Evolutionary conservation across 306 rosid genomes (phyloP), one percentile per base, ranked within the genome.

Genomic region (Vicia faba): DNA sequence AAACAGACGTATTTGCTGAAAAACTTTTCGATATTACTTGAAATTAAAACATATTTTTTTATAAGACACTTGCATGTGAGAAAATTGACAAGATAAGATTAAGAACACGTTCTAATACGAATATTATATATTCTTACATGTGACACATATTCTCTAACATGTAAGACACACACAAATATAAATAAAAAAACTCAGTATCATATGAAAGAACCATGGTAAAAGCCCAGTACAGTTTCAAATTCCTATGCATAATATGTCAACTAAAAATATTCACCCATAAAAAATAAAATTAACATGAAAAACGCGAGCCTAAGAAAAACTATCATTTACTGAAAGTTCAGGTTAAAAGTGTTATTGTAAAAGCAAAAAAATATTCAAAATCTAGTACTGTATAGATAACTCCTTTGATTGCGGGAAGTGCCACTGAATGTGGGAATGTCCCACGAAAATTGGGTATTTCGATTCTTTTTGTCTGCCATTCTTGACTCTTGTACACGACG

Each of bases 321-420:
- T 16, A 48, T 15, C 2, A 46, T 46, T 15, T 15, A 46, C 7
- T 31, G 6, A 31, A 31, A 31, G 36, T 31, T 46, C 11, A 15
- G 15, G 15, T 9, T 3, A 7, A 46, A 46, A 13, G 48, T 43
- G 6, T 43, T 12, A 16, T 13, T 41, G n/a, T 1, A 1, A 2
- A 20, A 43, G 12, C 13, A 13, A 16, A 43, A 7, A 33, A 33
- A 33, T 33, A 33, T 33, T 33, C 2, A 33, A 33, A 33, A 33
- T 33, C 8, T 31, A 5, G 35, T 5, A 31, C 35, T 33, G 38
- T 33, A 0, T 33, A 33, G 56, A 50, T 18, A 50, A 13, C 7
- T 31, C 75, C 82, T 35, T 61, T 12, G 72, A 78, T 78, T 70
- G 70, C 82, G 82, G 82, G 63, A 54, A 57, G 39, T 1, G 28